phyloP scores from a whole-genome alignment of 352 stramenopile genomes.

The Phytopythium sindhum region DNA sequence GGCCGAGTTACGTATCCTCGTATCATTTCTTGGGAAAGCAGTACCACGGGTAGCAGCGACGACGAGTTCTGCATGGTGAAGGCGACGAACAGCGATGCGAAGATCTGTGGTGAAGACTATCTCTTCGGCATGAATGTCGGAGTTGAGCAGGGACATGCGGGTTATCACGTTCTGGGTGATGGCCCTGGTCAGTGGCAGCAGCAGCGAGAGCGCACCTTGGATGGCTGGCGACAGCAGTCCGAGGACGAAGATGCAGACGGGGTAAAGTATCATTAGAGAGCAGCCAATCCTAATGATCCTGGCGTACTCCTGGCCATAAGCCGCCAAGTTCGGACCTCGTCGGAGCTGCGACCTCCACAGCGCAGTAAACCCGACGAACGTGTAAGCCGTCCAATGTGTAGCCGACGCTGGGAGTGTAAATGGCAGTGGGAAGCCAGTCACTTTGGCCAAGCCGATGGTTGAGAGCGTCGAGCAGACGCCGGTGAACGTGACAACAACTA shows the following conservation, averaged over 20 bases:
- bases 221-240: slow-evolving; percentile 7
- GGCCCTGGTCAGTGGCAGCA: slow-evolving; percentile 22
- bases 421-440: slow-evolving; percentile 13
- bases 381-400: too few relatives aligned
- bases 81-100: slow-evolving; percentile 28
- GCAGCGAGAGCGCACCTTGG: slow-evolving; percentile 10
- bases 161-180: slow-evolving; percentile 15
- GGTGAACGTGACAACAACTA: slow-evolving; percentile 4
- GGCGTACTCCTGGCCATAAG: slow-evolving; percentile 8
- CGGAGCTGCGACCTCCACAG: slow-evolving; percentile 13
- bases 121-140: slow-evolving; percentile 16
- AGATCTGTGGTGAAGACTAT: slow-evolving; percentile 18
- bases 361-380: too few relatives aligned
- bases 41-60: slow-evolving; percentile 21
- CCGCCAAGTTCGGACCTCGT: slow-evolving; percentile 4
- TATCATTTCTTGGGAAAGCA: too few relatives aligned
- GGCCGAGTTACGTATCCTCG: too few relatives aligned
- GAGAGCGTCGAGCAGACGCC: slow-evolving; percentile 1
- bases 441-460: slow-evolving; percentile 3
- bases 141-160: slow-evolving; percentile 9
- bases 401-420: slow-evolving; percentile 3
- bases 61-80: slow-evolving; percentile 38
- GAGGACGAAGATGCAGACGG: slow-evolving; percentile 21
- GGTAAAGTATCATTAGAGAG: slow-evolving; percentile 12
- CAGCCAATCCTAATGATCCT: slow-evolving; percentile 14